Evolutionary conservation across 2,329 filamentous ascomycete genomes (phyloP), one percentile per base, ranked within the genome.

Genomic region (Cladosporium sphaerospermum): DNA sequence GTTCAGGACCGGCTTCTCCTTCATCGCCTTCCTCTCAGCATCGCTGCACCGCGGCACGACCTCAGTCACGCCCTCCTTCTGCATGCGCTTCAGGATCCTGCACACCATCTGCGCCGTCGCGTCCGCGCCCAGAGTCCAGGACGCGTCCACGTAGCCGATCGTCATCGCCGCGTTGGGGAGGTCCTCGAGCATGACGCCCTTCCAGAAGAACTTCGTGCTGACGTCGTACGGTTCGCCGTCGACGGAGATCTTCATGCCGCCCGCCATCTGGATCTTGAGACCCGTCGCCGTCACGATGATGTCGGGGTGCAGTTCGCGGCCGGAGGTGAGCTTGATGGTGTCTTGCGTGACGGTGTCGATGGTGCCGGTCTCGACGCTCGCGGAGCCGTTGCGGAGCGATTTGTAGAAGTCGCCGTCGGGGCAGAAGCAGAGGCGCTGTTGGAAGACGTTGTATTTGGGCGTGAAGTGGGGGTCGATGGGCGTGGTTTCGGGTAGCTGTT

Each of bases 341-440:
- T 75, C 68, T 9, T 69, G 61, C 0, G 73, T 77, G 8, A 83
- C 73, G 10, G 64, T 70, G 37, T 76, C 69, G 64, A 83, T 81
- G 3, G 70, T 75, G 53, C 75, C 79, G 3, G 81, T 83, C 16
- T 75, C 75, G n/a, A 84, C 70, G 43, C 73, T 69, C 1, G 76
- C 77, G 52, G 74, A 76, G 32, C 78, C 79, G 1, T 68, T 63
- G 13, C 73, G 72, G 14, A 83, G 69, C 33, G 71, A 69, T 18
- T 73, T 64, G 70, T 79, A 83, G 65, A 82, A 82, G 62, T 83
- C 81, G 16, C 77, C 78, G 52, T 82, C 75, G 0, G 79, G 78
- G n/a, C 72, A 84, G 55, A 89, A 73, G 62, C 89, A 93, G 7
- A 93, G 72, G 0, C 89, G 81, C 67, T 95, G 88, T 52, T 89